Conservation (phyloP, 441 rosid species). For the Populus hybrid region DNA sequence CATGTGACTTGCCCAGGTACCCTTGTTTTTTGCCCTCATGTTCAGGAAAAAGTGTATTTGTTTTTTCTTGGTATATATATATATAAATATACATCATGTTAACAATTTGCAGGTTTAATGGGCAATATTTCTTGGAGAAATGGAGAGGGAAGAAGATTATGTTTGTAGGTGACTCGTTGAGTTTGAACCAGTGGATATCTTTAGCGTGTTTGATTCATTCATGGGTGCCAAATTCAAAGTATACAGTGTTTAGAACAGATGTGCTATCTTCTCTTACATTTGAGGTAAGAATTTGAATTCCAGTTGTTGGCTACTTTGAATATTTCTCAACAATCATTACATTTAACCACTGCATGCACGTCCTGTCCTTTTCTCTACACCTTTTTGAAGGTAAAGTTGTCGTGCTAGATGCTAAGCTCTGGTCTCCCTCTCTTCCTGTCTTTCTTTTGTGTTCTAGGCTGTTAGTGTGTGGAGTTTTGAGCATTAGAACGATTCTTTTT, state of each 20-base stretch:
- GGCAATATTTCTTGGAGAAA: conserved; percentile 35
- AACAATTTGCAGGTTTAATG: conserved; percentile 40
- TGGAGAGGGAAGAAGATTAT: conserved; percentile 52
- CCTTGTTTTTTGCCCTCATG: background rate
- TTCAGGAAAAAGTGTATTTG: background rate
- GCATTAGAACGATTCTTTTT: conserved; percentile 12
- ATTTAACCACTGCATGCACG: conserved; percentile 21
- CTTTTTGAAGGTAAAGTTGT: conserved; percentile 16
- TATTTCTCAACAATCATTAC: conserved; percentile 16
- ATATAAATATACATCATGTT: too few relatives aligned
- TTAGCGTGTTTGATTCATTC: conserved; percentile 56
- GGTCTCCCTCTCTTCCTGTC: background rate
- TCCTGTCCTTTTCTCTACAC: conserved; percentile 21
- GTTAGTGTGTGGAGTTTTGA: too few relatives aligned
- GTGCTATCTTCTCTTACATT: conserved; percentile 31
- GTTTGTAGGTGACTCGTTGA: conserved; percentile 64
- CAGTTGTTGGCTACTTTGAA: conserved; percentile 21
- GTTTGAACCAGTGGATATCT: conserved; percentile 55
- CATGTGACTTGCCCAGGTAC: conserved; percentile 72
- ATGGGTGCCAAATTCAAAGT: conserved; percentile 37
- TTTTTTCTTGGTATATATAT: background rate
- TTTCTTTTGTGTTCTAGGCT: background rate
- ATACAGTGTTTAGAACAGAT: conserved; percentile 16
- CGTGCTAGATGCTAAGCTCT: too few relatives aligned
- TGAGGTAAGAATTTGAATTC: conserved; percentile 22